Base-by-base conservation (phyloP, 208 protist species). In the Trypanosomatidae sp. region DNA sequence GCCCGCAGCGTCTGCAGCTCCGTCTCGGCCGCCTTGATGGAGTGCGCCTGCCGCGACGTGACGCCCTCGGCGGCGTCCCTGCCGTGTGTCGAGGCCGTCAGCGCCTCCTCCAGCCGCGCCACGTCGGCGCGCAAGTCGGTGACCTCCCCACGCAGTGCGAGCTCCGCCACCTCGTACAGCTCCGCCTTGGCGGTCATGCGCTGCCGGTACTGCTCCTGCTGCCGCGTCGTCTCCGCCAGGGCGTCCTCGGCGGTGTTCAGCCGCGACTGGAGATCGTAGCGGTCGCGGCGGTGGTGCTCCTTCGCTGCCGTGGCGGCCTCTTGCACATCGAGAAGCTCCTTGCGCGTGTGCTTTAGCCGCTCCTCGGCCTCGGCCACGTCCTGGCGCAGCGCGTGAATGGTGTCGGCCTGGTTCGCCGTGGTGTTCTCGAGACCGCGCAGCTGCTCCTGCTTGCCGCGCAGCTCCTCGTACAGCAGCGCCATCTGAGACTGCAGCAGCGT, bases 231-330 rank as follows among this genome's bases (percentile, higher is more conserved):
- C 73, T 83, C 77, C 9, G 69, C 74, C 55, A 82, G 25, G 1
- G 84, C 77, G 28, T 90, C 85, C 53, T 80, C 71, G 25, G 81
- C 77, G 65, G 70, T 78, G n/a, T 84, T 73, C 43, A 88, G 69
- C 74, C 79, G 69, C 59, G 62, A n/a, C 69, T 86, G 81, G 30
- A 90, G 76, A 49, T 76, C 74, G 25, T 69, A 73, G 36, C 68
- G 73, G 60, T 88, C 83, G 50, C 81, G 77, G 46, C 83, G 85
- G 67, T 86, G 73, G 19, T 80, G 71, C 71, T 88, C 85, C 81
- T 85, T 79, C 8, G 77, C 72, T 1, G 71, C 70, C n/a, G 67
- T 68, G 7, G 75, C 59, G 7, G 82, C 70, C 58, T 87, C 79
- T 65, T 82, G 75, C 44, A 69, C 19, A 49, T 55, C 64, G 49